Percentiles rank a stretch among this genome's conserved stretches.
These are phyloP conservation scores for Coemansia asiatica DNA, from an alignment of 192 early-diverging fungal genomes.

Conservation along the genomic window DNA sequence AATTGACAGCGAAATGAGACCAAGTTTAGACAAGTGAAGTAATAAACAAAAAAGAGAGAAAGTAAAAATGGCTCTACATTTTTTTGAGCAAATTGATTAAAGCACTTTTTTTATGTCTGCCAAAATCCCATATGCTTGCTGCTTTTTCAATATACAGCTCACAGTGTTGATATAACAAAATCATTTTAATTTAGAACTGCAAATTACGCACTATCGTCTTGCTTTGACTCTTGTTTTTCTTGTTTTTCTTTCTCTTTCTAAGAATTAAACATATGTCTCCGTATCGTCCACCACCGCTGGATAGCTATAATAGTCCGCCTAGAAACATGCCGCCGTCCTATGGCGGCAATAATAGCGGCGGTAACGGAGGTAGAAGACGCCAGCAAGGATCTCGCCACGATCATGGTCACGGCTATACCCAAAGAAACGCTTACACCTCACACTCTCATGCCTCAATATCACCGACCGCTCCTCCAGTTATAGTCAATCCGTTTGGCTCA, in stretches of 20 bases:
- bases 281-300: slow-evolving; percentile 42
- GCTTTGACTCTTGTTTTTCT: not conserved
- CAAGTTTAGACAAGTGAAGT: not conserved
- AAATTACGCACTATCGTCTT: not conserved
- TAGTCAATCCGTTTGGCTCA: slow-evolving; percentile 39
- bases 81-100: too few relatives aligned
- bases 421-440: not conserved
- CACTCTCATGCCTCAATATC: not conserved
- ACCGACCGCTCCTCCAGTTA: slow-evolving; percentile 3
- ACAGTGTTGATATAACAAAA: not conserved
- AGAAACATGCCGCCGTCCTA: not conserved
- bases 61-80: not conserved
- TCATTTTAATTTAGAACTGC: not conserved
- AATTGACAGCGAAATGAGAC: too few relatives aligned
- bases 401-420: not conserved
- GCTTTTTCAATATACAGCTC: not conserved
- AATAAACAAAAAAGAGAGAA: not conserved
- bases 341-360: not conserved
- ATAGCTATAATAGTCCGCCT: slow-evolving; percentile 7
- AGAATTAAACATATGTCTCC: slow-evolving; percentile 20
- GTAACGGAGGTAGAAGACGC: not conserved
- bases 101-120: not conserved
- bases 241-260: not conserved
- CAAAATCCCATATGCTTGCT: not conserved
- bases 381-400: not conserved